Conservation (phyloP, 352 stramenopile species). For the Ophiocytium majus region DNA sequence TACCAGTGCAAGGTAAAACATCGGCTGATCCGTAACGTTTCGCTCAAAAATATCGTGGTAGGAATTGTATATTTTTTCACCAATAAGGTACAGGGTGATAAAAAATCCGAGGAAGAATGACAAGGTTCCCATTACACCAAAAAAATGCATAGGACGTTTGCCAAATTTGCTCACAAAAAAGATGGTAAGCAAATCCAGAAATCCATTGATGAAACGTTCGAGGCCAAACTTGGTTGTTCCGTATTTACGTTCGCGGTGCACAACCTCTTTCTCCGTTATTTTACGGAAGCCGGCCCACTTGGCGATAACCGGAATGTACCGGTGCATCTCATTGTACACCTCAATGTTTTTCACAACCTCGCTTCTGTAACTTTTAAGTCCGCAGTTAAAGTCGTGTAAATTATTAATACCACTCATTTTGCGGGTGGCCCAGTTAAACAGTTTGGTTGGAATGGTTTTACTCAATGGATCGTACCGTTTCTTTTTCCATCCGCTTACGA, state of each 20-base stretch:
- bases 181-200: constrained; percentile 11
- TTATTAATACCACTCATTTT: constrained; percentile 15
- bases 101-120: neutral
- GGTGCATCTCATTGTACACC: constrained; percentile 9
- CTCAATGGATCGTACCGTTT: neutral
- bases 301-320: neutral
- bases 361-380: neutral
- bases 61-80: neutral
- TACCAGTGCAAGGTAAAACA: neutral
- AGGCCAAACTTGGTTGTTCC: neutral
- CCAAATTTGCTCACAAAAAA: neutral
- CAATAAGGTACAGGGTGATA: neutral
- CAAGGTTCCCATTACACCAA: neutral
- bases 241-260: constrained; percentile 8
- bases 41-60: neutral
- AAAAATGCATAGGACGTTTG: constrained; percentile 15
- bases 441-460: neutral
- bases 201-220: neutral
- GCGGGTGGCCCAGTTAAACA: neutral
- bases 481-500: constrained; percentile 1
- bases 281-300: neutral
- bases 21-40: neutral
- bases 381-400: constrained; percentile 5
- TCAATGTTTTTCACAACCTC: constrained; percentile 13
- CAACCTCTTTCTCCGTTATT: constrained; percentile 1